Evolutionary conservation across 768 basidiomycete genomes (phyloP).

Genomic region (Nidularia pulvinata): DNA sequence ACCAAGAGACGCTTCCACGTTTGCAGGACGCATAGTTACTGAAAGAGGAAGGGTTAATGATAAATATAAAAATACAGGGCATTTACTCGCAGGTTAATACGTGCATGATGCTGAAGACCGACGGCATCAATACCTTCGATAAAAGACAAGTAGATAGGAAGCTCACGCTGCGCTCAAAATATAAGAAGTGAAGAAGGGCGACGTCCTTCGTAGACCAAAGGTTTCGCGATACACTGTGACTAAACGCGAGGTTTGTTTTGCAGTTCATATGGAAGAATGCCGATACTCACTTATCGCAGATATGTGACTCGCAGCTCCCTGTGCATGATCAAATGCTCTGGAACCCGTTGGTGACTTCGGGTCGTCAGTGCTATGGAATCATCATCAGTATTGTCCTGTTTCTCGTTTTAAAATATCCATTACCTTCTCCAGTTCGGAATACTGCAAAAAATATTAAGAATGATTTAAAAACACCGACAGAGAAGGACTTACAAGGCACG

Average conservation of each 20-base stretch:
- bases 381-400: neutral
- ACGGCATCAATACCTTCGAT: conserved; percentile 6
- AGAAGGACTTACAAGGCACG: conserved; percentile 69
- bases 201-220: conserved; percentile 57
- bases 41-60: conserved; percentile 6
- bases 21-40: conserved; percentile 76
- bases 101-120: conserved; percentile 67
- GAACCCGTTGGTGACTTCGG: conserved; percentile 49
- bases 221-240: conserved; percentile 60
- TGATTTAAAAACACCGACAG: conserved; percentile 1
- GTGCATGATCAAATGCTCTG: conserved; percentile 76
- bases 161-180: conserved; percentile 73
- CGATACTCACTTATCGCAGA: conserved; percentile 52
- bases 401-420: conserved; percentile 4
- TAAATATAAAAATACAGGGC: conserved; percentile 5
- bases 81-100: conserved; percentile 59
- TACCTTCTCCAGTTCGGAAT: conserved; percentile 77
- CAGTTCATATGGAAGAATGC: neutral
- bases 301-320: conserved; percentile 71
- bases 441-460: conserved; percentile 29
- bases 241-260: conserved; percentile 16
- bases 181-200: conserved; percentile 70
- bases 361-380: conserved; percentile 34
- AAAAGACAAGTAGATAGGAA: conserved; percentile 2
- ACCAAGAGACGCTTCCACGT: conserved; percentile 67